phyloP scores from a whole-genome alignment of 2,329 filamentous ascomycete species.

The Byssochlamys sp. region DNA sequence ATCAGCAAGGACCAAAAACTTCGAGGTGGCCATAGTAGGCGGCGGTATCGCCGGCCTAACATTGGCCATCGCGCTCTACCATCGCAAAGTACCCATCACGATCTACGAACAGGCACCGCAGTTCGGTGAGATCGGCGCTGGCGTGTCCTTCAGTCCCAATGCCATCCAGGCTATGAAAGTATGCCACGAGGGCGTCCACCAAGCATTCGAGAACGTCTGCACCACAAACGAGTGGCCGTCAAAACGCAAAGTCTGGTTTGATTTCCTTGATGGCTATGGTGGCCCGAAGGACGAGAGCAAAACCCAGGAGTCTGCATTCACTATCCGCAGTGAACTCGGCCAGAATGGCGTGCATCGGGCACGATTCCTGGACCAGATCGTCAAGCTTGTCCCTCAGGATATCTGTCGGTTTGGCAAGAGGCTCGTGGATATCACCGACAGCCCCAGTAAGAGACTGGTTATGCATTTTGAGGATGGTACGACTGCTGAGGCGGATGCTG shows the following conservation, averaged over 20 bases:
- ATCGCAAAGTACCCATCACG: slow-evolving; percentile 14
- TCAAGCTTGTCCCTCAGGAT: slow-evolving; percentile 37
- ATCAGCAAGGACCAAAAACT: slow-evolving; percentile 2
- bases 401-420: slow-evolving; percentile 35
- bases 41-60: slow-evolving; percentile 22
- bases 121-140: slow-evolving; percentile 46
- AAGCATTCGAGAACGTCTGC: slow-evolving; percentile 31
- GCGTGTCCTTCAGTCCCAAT: slow-evolving; percentile 42
- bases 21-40: slow-evolving; percentile 22
- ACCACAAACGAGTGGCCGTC: slow-evolving; percentile 18
- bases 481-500: slow-evolving; percentile 31
- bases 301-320: slow-evolving; percentile 31
- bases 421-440: slow-evolving; percentile 21
- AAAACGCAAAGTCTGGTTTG: slow-evolving; percentile 34
- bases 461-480: slow-evolving; percentile 38
- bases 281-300: slow-evolving; percentile 11
- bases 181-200: slow-evolving; percentile 32
- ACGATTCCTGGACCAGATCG: slow-evolving; percentile 41
- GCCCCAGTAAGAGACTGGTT: slow-evolving; percentile 15
- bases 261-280: slow-evolving; percentile 29
- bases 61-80: slow-evolving; percentile 13
- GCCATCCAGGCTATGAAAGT: slow-evolving; percentile 40
- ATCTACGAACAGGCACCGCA: slow-evolving; percentile 40
- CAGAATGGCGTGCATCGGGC: slow-evolving; percentile 39
- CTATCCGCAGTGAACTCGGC: slow-evolving; percentile 24